Conservation (phyloP, 208 protist genomes). For the Trypanosoma cruzi region DNA sequence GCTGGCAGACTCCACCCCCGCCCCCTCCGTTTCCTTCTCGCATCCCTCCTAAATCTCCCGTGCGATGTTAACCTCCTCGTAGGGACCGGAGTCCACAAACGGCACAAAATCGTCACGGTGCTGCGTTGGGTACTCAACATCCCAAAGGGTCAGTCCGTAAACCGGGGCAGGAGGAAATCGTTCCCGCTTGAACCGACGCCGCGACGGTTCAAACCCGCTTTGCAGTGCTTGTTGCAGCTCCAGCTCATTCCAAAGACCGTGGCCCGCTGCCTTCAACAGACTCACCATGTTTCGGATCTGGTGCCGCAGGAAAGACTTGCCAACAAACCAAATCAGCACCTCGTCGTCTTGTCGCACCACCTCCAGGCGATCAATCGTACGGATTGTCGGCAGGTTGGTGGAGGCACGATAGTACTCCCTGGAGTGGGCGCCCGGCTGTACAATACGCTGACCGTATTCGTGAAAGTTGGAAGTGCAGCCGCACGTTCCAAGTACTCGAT, state of each 20-base stretch:
- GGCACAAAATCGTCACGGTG: slow-evolving; percentile 63
- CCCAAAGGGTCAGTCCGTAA: slow-evolving; percentile 86
- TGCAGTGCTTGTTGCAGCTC: slow-evolving; percentile 78
- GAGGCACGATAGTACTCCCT: slow-evolving; percentile 60
- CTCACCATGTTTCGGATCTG: slow-evolving; percentile 91
- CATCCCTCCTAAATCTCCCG: slow-evolving; percentile 30
- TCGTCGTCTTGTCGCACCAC: slow-evolving; percentile 90
- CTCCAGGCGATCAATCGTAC: slow-evolving; percentile 79
- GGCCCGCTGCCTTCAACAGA: slow-evolving; percentile 71
- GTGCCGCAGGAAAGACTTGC: slow-evolving; percentile 81
- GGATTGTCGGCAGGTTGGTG: slow-evolving; percentile 80
- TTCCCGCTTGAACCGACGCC: slow-evolving; percentile 69
- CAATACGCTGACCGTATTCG: slow-evolving; percentile 72
- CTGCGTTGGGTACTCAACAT: slow-evolving; percentile 78
- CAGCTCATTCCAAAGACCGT: slow-evolving; percentile 84
- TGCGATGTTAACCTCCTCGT: slow-evolving; percentile 64
- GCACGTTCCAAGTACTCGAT: slow-evolving; percentile 68
- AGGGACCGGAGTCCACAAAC: slow-evolving; percentile 79
- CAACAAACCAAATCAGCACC: slow-evolving; percentile 87
- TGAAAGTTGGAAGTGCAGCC: slow-evolving; percentile 79
- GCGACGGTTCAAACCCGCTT: slow-evolving; percentile 74
- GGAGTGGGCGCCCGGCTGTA: slow-evolving; percentile 61
- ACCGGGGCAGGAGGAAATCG: slow-evolving; percentile 74
- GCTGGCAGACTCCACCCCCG: too few species aligned
- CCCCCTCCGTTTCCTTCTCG: not conserved